These are phyloP conservation scores for Pisolithus thermaeus DNA, from an alignment of 1,284 basidiomycete species.

Conservation along the genomic window DNA sequence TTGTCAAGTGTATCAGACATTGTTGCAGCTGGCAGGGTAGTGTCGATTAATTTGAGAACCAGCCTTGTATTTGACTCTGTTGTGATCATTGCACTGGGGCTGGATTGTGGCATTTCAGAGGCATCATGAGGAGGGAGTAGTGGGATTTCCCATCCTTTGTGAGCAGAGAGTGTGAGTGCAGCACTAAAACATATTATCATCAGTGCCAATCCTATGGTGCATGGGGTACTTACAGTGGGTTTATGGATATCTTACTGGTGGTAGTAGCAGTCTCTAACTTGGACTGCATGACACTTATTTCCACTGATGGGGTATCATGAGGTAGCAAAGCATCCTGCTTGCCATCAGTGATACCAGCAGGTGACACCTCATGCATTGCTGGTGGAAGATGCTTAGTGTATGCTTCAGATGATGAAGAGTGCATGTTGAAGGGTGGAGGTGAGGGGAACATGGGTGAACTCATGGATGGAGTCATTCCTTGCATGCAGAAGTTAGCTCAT, in stretches of 20 bases:
- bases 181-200: not conserved
- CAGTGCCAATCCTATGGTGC: not conserved
- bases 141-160: not conserved
- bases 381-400: no score
- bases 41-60: not conserved
- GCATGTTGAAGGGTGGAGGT: not conserved
- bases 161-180: not conserved
- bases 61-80: not conserved
- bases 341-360: no score
- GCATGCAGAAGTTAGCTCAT: not conserved
- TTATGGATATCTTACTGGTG: not conserved
- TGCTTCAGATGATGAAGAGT: not conserved
- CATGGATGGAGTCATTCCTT: not conserved
- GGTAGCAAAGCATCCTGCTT: no score
- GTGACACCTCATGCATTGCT: no score
- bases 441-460: not conserved
- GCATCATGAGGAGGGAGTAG: not conserved
- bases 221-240: not conserved
- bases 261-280: no score
- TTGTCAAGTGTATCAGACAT: not conserved
- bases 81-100: not conserved
- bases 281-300: no score
- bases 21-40: not conserved
- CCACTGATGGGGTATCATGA: no score
- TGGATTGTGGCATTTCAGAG: not conserved